Evolutionary conservation across 768 basidiomycete genomes (phyloP).

Genomic region (Lentinula boryana): DNA sequence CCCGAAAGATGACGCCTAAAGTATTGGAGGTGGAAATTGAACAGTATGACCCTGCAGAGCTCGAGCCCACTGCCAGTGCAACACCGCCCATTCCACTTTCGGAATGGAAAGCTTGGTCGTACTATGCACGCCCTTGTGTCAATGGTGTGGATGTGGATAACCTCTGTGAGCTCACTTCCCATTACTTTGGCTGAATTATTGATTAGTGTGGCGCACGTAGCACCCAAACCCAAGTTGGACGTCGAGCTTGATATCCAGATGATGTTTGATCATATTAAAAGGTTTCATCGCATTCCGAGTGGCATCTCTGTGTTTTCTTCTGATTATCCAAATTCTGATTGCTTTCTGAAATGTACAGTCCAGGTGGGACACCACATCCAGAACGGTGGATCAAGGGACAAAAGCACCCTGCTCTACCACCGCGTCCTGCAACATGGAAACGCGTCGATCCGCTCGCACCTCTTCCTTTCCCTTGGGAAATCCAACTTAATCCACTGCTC

Average conservation of each 20-base stretch:
- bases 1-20: neutral
- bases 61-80: conserved; percentile 19
- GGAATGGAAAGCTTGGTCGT: conserved; percentile 53
- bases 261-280: conserved; percentile 20
- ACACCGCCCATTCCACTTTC: conserved; percentile 19
- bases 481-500: conserved; percentile 58
- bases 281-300: neutral
- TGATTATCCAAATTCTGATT: neutral
- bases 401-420: conserved; percentile 43
- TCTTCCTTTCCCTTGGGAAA: conserved; percentile 40
- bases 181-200: neutral
- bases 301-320: neutral
- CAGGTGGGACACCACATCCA: conserved; percentile 25
- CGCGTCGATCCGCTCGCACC: conserved; percentile 30
- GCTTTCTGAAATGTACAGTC: conserved; percentile 20
- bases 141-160: conserved; percentile 34
- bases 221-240: conserved; percentile 17
- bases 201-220: conserved; percentile 1
- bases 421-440: conserved; percentile 40
- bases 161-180: conserved; percentile 28
- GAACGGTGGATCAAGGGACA: conserved; percentile 45
- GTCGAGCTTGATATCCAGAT: conserved; percentile 22
- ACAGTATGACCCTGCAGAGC: conserved; percentile 8
- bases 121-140: conserved; percentile 43
- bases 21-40: conserved; percentile 5